phyloP scores from a whole-genome alignment of 352 stramenopile species.

The Globisporangium apiculatum region DNA sequence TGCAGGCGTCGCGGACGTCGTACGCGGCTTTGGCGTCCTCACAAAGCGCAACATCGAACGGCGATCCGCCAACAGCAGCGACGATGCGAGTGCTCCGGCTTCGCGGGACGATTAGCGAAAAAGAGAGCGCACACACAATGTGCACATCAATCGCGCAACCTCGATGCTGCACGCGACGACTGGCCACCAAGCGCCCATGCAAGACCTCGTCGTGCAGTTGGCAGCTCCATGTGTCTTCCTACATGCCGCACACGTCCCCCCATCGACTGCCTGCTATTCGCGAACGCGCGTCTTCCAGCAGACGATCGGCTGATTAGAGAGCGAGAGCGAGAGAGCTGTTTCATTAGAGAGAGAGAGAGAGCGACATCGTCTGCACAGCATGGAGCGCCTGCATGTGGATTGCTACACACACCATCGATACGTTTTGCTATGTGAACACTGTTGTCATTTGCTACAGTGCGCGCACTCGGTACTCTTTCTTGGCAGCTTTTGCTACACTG shows the following conservation, averaged over 20 bases:
- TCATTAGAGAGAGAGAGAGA: constrained; percentile 12
- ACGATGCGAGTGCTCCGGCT: constrained; percentile 7
- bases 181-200: too few species aligned
- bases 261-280: not conserved
- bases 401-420: too few species aligned
- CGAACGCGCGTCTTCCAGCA: not conserved
- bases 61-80: constrained; percentile 19
- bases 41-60: constrained; percentile 77
- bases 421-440: too few species aligned
- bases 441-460: constrained; percentile 22
- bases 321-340: constrained; percentile 9
- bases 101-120: constrained; percentile 22
- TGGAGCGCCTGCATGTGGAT: not conserved
- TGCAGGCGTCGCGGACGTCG: constrained; percentile 66
- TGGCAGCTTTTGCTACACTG: constrained; percentile 28
- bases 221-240: too few species aligned
- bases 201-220: too few species aligned
- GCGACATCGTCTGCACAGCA: not conserved
- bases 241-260: too few species aligned
- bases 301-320: not conserved
- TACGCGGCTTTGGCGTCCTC: constrained; percentile 69
- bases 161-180: too few species aligned
- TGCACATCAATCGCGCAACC: not conserved
- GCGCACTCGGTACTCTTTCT: constrained; percentile 67
- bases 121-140: not conserved